Conservation (phyloP, 169 alveolate species). For the Fabrea salina region DNA sequence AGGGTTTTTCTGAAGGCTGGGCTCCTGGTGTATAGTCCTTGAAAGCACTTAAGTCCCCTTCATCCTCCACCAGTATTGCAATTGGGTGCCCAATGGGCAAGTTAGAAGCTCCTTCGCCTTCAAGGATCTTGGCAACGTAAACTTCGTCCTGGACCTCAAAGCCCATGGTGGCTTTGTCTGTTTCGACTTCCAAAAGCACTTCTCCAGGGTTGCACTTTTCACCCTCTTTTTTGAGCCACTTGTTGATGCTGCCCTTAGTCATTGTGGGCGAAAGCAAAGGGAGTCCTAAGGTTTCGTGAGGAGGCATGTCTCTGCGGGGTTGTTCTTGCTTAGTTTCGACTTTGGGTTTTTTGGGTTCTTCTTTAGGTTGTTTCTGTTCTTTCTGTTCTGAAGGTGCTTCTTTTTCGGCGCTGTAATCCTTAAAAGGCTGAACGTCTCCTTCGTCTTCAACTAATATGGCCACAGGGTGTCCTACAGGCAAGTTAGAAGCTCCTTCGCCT, state of each 20-base stretch:
- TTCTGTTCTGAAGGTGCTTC: neutral
- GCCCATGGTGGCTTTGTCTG: conserved; percentile 79
- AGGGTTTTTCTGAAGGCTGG: neutral
- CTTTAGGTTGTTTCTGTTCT: neutral
- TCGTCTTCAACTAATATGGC: conserved; percentile 57
- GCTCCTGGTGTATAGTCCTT: conserved; percentile 34
- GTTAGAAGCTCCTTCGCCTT: conserved; percentile 16
- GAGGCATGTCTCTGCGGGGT: no score
- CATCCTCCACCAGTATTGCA: conserved; percentile 58
- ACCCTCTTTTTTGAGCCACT: conserved; percentile 67
- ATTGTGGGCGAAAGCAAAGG: conserved; percentile 80
- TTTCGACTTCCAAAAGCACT: conserved; percentile 66
- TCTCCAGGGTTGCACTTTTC: conserved; percentile 64
- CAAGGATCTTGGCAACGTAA: conserved; percentile 58
- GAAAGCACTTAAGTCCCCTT: conserved; percentile 60
- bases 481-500: conserved; percentile 14
- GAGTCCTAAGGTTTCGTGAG: conserved; percentile 36
- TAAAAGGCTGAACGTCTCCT: conserved; percentile 60
- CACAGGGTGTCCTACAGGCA: conserved; percentile 38
- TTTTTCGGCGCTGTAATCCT: conserved; percentile 28
- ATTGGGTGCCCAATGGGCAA: conserved; percentile 35
- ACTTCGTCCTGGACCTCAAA: conserved; percentile 76
- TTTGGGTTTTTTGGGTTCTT: neutral
- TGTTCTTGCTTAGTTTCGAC: no score
- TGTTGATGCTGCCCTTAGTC: conserved; percentile 71